Base-by-base conservation (phyloP, 225 moss, liverwort and hornwort genomes). In the Asterella californica region DNA sequence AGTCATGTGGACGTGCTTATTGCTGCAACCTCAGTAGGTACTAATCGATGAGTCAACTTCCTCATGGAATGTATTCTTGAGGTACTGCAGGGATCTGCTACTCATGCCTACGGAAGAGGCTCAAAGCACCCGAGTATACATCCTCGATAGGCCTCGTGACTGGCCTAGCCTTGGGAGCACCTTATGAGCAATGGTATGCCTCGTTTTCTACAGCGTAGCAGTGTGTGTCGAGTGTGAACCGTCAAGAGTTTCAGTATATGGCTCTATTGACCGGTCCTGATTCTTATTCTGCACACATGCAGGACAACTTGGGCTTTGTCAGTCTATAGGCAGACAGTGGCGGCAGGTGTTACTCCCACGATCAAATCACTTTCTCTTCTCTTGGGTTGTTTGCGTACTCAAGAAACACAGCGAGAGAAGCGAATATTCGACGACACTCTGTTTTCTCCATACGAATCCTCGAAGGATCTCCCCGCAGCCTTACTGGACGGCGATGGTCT, bases 241-340 rank as follows among this genome's bases (percentile, higher is more conserved):
- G 52, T 6, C 1, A 10, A 52, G 10, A 52, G 17, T 12, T 15
- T 30, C 15, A 2, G 64, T 32, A 65, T 9, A 15, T 32, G 14
- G 0, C 32, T 65, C 32, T 25, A 27, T 53, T 74, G 6, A 24
- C 72, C 25, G 42, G 36, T 3, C 42, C 6, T 72, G 47, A 27
- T 33, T 66, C 66, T 2, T 47, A 38, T 71, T 71, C 61, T 29
- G 19, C 37, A 33, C 22, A 5, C 75, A 19, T 74, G 64, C 88
- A 99, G 97, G 97, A 90, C 91, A 68, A 86, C 88, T 50, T 99
- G 97, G 93, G 97, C 94, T n/a, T 79, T 99, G 62, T 88, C 92
- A 32, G 85, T 90, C n/a, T 99, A 94, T 83, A 89, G 94, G 79
- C 93, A 95, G 78, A 92, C 93, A 50, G 83, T 99, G 68, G 85